A percentile compares a stretch with the other conserved stretches of the same genome.
Conservation (phyloP, 768 basidiomycete species). For the Ramaria sp. region DNA sequence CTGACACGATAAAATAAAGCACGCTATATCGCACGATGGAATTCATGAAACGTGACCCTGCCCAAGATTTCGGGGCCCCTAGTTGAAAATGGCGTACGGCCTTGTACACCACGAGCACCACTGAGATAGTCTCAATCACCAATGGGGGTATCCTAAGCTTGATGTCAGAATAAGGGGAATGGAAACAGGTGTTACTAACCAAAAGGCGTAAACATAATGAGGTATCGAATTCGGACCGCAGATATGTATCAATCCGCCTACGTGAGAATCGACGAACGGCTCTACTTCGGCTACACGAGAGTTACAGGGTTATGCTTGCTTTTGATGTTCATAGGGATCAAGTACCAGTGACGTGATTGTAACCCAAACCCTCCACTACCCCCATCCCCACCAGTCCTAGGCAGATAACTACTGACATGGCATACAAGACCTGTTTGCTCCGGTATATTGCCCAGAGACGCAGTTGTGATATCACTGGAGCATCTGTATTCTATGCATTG, state of each 20-base stretch:
- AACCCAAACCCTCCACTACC: neutral
- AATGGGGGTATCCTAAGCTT: constrained; percentile 3
- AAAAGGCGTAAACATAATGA: neutral
- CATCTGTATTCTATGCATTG: neutral
- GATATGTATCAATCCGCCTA: neutral
- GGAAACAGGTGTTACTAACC: neutral
- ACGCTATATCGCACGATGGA: constrained; percentile 3
- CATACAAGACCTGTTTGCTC: neutral
- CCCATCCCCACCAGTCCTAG: constrained; percentile 1
- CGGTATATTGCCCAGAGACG: constrained; percentile 8
- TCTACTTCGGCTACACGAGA: neutral
- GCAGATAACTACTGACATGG: neutral
- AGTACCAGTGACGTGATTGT: neutral
- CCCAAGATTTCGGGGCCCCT: constrained; percentile 1
- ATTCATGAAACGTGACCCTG: constrained; percentile 1
- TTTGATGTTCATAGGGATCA: neutral
- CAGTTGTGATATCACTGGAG: constrained; percentile 5
- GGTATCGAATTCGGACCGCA: neutral
- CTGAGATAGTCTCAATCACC: neutral
- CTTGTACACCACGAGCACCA: neutral
- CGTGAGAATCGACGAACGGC: neutral
- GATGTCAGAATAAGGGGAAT: neutral
- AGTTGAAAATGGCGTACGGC: neutral
- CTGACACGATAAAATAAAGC: constrained; percentile 3
- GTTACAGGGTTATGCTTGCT: neutral